Evolutionary conservation across 495 filamentous ascomycete species (phyloP).

Genomic region (Hypoxylon cercidicola): DNA sequence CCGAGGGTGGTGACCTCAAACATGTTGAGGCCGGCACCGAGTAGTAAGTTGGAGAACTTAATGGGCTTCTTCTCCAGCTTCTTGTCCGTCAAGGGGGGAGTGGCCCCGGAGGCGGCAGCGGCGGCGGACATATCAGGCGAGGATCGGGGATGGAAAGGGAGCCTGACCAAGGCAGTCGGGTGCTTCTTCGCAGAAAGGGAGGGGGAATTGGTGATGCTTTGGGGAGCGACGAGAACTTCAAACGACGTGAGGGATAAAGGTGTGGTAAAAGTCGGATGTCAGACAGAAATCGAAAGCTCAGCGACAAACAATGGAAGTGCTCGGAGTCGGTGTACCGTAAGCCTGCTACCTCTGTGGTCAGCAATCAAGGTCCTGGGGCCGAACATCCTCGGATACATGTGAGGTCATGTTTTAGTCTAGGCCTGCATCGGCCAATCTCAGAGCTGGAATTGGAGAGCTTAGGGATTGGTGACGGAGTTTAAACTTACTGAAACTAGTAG

Average conservation of each 20-base stretch:
- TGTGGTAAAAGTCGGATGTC: slow-evolving; percentile 14
- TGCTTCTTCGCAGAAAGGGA: slow-evolving; percentile 76
- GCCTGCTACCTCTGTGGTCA: slow-evolving; percentile 25
- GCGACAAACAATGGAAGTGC: slow-evolving; percentile 8
- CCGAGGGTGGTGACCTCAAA: slow-evolving; percentile 87
- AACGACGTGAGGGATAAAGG: slow-evolving; percentile 30
- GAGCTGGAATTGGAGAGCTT: background rate
- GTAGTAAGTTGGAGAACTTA: slow-evolving; percentile 98
- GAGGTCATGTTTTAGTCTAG: slow-evolving; percentile 24
- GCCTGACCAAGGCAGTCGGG: slow-evolving; percentile 93
- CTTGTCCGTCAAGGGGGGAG: slow-evolving; percentile 59
- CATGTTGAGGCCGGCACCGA: slow-evolving; percentile 96
- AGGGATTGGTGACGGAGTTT: slow-evolving; percentile 12
- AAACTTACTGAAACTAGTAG: slow-evolving; percentile 1
- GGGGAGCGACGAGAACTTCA: slow-evolving; percentile 7
- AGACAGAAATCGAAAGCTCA: slow-evolving; percentile 22
- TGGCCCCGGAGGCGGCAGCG: slow-evolving; percentile 64
- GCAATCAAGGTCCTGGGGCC: slow-evolving; percentile 14
- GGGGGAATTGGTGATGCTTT: slow-evolving; percentile 30
- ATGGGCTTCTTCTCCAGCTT: slow-evolving; percentile 97
- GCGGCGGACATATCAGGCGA: slow-evolving; percentile 65
- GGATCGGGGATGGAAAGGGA: slow-evolving; percentile 66
- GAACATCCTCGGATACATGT: slow-evolving; percentile 34
- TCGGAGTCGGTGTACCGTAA: slow-evolving; percentile 38
- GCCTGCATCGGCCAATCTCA: slow-evolving; percentile 14